Conservation (phyloP, 2,329 filamentous ascomycete species). For the Xylaria sp. region DNA sequence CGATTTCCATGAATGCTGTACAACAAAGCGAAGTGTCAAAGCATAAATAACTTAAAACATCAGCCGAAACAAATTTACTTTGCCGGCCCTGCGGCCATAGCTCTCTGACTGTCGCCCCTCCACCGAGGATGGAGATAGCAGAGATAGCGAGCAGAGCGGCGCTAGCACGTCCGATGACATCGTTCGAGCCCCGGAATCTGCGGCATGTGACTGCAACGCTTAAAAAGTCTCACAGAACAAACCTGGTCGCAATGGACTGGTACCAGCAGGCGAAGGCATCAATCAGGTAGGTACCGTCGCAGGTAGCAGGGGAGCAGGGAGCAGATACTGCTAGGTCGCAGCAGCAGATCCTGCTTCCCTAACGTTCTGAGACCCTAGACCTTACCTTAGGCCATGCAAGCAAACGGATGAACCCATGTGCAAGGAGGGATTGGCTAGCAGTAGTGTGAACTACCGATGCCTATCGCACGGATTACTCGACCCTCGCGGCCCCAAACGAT, state of each 20-base stretch:
- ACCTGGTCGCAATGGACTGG: constrained; percentile 25
- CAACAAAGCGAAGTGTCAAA: constrained; percentile 11
- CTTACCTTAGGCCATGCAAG: no score
- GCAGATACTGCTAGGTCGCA: no score
- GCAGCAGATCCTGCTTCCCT: no score
- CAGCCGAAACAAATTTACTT: constrained; percentile 2
- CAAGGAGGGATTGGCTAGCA: constrained; percentile 26
- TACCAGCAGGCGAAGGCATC: constrained; percentile 16
- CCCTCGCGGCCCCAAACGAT: constrained; percentile 15
- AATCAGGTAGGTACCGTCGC: not conserved
- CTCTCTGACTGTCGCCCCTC: constrained; percentile 3
- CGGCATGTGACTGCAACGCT: constrained; percentile 27
- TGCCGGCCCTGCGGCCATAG: constrained; percentile 6
- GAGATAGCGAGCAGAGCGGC: constrained; percentile 13
- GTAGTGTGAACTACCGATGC: no score
- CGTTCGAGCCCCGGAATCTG: constrained; percentile 12
- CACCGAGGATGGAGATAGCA: constrained; percentile 13
- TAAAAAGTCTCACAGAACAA: not conserved
- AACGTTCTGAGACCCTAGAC: no score
- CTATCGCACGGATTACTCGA: no score
- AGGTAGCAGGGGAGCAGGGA: no score
- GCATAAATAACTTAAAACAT: not conserved
- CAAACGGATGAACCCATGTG: constrained; percentile 23
- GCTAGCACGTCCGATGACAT: constrained; percentile 21
- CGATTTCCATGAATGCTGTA: constrained; percentile 29